A percentile compares a stretch with the other conserved stretches of the same genome.
Evolutionary conservation across 2,329 filamentous ascomycete genomes (phyloP).

Genomic region (Pseudocercospora eumusae): DNA sequence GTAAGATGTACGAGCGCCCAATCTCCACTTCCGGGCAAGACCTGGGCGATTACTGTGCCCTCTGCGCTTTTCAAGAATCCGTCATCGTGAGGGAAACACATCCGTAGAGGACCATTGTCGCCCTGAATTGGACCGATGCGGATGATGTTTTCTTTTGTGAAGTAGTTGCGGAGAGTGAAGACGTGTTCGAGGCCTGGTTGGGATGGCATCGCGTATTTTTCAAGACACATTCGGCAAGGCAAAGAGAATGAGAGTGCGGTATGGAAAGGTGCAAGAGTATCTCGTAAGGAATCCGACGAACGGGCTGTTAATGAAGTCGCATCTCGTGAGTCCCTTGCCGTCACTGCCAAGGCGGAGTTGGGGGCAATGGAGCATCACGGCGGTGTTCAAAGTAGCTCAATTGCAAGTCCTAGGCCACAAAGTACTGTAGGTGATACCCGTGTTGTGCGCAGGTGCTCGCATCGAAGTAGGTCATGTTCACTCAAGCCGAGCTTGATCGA

Average conservation of each 20-base stretch:
- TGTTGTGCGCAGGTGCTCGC: background rate
- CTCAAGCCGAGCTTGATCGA: background rate
- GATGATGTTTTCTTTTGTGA: slow-evolving; percentile 3
- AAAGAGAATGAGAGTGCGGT: background rate
- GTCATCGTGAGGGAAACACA: background rate
- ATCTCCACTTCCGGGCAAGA: background rate
- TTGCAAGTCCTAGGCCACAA: too few relatives aligned
- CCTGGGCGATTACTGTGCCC: background rate
- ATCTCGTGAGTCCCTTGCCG: too few relatives aligned
- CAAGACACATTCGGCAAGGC: background rate
- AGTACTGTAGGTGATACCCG: background rate
- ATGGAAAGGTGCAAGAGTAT: background rate
- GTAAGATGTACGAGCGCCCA: background rate
- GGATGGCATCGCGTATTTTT: background rate
- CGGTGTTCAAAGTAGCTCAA: background rate
- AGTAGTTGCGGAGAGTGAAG: slow-evolving; percentile 5
- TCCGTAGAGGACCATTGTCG: background rate
- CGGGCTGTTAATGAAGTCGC: too few relatives aligned
- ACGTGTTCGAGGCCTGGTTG: background rate
- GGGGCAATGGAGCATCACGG: background rate
- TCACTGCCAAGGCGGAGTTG: background rate
- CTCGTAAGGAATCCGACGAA: too few relatives aligned
- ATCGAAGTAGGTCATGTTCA: background rate
- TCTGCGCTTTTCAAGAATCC: background rate
- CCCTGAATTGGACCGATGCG: background rate